Percentiles rank a stretch among this genome's conserved stretches.
phyloP scores from a whole-genome alignment of 306 rosid species.

The Aeschynomene evenia region DNA sequence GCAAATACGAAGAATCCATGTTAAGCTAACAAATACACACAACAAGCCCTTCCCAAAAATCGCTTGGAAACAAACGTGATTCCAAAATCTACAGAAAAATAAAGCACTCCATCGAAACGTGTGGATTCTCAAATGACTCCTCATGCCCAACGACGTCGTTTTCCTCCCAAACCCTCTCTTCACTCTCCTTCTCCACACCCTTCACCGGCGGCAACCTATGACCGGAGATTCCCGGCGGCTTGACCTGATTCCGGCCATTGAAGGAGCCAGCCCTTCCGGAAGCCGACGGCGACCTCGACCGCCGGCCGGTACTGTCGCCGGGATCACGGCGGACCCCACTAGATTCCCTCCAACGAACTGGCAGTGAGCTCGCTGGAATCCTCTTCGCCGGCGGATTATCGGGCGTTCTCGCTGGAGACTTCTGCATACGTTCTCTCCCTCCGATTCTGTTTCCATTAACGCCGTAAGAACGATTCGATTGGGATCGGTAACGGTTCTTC shows the following conservation, averaged over 20 bases:
- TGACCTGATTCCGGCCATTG: constrained; percentile 32
- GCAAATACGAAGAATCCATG: too few species aligned
- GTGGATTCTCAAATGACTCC: constrained; percentile 74
- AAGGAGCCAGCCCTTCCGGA: constrained; percentile 27
- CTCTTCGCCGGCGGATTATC: constrained; percentile 45
- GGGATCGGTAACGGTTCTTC: constrained; percentile 30
- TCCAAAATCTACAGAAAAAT: constrained; percentile 68
- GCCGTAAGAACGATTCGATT: constrained; percentile 48
- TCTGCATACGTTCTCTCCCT: constrained; percentile 40
- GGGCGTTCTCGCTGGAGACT: constrained; percentile 41
- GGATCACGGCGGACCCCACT: constrained; percentile 43
- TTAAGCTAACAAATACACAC: too few species aligned
- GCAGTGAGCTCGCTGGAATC: constrained; percentile 23
- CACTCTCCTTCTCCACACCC: constrained; percentile 21
- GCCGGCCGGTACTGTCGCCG: constrained; percentile 37
- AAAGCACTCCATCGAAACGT: constrained; percentile 85
- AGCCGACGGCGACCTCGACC: constrained; percentile 76
- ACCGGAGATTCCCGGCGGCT: constrained; percentile 33
- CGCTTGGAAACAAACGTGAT: neutral
- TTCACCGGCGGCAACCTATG: constrained; percentile 22
- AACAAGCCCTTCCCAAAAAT: neutral
- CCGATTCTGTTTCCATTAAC: constrained; percentile 39
- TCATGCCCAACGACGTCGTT: constrained; percentile 39
- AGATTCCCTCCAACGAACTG: constrained; percentile 42
- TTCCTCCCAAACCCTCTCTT: constrained; percentile 22